A percentile compares a stretch with the other conserved stretches of the same genome.
Evolutionary conservation across 352 stramenopile species (phyloP).

Genomic region (Phytopythium cucurbitacearum): DNA sequence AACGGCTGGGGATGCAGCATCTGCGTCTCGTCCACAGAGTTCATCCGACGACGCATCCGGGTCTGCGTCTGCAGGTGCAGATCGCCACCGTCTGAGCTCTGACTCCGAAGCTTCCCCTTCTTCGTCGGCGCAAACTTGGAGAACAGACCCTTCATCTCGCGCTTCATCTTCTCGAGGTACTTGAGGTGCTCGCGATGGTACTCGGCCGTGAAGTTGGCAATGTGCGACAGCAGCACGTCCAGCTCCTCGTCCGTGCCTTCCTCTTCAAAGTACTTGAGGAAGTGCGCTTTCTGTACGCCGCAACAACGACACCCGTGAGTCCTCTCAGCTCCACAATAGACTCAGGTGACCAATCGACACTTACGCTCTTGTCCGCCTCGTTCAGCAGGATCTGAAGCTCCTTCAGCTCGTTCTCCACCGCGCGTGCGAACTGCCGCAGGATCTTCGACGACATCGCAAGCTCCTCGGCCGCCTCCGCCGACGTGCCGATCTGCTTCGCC

Average conservation of each 20-base stretch:
- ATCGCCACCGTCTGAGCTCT: not conserved
- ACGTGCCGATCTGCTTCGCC: conserved; percentile 25
- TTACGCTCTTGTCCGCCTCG: conserved; percentile 45
- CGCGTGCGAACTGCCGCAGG: conserved; percentile 50
- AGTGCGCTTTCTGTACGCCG: conserved; percentile 48
- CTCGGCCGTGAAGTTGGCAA: conserved; percentile 72
- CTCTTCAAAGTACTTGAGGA: conserved; percentile 83
- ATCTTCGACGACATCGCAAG: conserved; percentile 38
- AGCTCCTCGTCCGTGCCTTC: conserved; percentile 75
- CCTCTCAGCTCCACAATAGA: not conserved
- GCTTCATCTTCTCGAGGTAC: conserved; percentile 48
- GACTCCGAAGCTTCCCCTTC: conserved; percentile 8
- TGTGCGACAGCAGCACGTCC: conserved; percentile 66
- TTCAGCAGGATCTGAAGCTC: conserved; percentile 44
- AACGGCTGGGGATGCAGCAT: conserved; percentile 4
- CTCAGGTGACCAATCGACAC: conserved; percentile 6
- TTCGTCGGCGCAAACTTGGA: conserved; percentile 25
- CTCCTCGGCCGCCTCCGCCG: conserved; percentile 18
- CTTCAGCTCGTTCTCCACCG: conserved; percentile 57
- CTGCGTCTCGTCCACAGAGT: not conserved
- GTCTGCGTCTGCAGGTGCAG: not conserved
- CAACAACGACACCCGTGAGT: not conserved
- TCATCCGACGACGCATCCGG: conserved; percentile 1
- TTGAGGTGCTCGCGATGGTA: conserved; percentile 71
- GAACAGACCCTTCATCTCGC: conserved; percentile 27